Percentiles rank a stretch among this genome's conserved stretches.
phyloP scores from a whole-genome alignment of 805 yeast species.

The Saturnispora sekii region DNA sequence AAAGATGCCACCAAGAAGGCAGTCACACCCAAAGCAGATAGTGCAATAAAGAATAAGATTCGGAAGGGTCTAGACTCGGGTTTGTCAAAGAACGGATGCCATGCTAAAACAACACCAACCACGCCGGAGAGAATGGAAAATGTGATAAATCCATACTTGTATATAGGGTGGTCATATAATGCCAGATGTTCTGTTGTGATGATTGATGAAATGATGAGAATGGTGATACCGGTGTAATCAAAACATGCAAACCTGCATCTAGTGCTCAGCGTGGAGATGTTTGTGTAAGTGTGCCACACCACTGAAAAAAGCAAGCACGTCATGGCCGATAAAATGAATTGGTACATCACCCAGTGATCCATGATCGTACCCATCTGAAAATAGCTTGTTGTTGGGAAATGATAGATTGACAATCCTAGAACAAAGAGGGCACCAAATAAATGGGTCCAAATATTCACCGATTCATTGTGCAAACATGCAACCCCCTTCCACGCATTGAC shows the following conservation, averaged over 20 bases:
- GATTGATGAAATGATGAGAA: constrained; percentile 81
- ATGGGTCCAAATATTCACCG: constrained; percentile 93
- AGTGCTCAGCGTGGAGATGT: constrained; percentile 52
- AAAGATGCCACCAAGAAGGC: constrained; percentile 49
- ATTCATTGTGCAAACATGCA: constrained; percentile 68
- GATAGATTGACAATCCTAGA: constrained; percentile 44
- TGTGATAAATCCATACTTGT: constrained; percentile 41
- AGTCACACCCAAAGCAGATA: constrained; percentile 66
- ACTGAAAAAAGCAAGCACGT: constrained; percentile 73
- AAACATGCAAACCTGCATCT: constrained; percentile 82
- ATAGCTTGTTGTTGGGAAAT: constrained; percentile 53
- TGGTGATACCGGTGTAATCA: constrained; percentile 90
- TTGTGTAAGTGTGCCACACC: constrained; percentile 86
- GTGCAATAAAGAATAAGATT: constrained; percentile 67
- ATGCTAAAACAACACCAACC: constrained; percentile 68
- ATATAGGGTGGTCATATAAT: constrained; percentile 47
- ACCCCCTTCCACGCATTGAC: constrained; percentile 50
- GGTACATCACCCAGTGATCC: constrained; percentile 45
- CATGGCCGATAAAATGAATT: constrained; percentile 63
- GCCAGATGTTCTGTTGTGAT: constrained; percentile 78
- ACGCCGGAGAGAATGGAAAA: constrained; percentile 60
- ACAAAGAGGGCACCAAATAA: constrained; percentile 56
- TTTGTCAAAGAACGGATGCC: constrained; percentile 87
- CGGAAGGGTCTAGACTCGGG: constrained; percentile 78
- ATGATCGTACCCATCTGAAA: constrained; percentile 30